These are phyloP conservation scores for Trichoderma oligosporum DNA, from an alignment of 2,329 filamentous ascomycete genomes.

Conservation along the genomic window DNA sequence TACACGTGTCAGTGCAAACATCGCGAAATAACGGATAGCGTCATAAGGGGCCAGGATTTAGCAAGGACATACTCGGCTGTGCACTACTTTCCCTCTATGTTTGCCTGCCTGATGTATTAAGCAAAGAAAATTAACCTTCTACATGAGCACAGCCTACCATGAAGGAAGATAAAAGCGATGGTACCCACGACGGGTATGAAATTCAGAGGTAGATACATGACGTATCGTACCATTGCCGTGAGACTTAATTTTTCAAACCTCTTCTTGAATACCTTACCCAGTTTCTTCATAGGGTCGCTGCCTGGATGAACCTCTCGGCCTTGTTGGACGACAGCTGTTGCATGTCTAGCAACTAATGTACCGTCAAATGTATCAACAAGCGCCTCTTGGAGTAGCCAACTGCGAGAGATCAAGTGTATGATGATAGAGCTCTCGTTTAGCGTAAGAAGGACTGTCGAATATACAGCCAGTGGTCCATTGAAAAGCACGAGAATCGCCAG, in stretches of 20 bases:
- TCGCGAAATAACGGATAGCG: neutral
- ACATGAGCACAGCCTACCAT: constrained; percentile 48
- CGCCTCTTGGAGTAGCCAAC: constrained; percentile 75
- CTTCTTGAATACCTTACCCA: constrained; percentile 56
- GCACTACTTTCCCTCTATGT: constrained; percentile 46
- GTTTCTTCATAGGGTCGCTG: constrained; percentile 52
- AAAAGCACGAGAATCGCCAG: constrained; percentile 77
- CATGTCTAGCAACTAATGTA: constrained; percentile 51
- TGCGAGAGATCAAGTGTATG: constrained; percentile 56
- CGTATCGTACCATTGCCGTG: constrained; percentile 67
- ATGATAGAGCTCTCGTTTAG: constrained; percentile 59
- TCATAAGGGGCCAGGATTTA: too few species aligned
- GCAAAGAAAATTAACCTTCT: neutral
- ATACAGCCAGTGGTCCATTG: constrained; percentile 75
- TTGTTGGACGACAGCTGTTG: constrained; percentile 61
- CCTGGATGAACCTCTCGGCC: constrained; percentile 68
- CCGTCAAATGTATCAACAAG: constrained; percentile 88
- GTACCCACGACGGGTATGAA: constrained; percentile 90
- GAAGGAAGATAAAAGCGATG: constrained; percentile 70
- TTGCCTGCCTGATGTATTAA: constrained; percentile 37
- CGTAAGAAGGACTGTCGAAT: constrained; percentile 67
- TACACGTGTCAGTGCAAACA: constrained; percentile 19
- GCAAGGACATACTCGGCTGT: constrained; percentile 48
- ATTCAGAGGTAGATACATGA: constrained; percentile 87
- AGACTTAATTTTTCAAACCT: constrained; percentile 56